Conservation (phyloP, 1,284 basidiomycete species). For the Violaceomyces palustris region DNA sequence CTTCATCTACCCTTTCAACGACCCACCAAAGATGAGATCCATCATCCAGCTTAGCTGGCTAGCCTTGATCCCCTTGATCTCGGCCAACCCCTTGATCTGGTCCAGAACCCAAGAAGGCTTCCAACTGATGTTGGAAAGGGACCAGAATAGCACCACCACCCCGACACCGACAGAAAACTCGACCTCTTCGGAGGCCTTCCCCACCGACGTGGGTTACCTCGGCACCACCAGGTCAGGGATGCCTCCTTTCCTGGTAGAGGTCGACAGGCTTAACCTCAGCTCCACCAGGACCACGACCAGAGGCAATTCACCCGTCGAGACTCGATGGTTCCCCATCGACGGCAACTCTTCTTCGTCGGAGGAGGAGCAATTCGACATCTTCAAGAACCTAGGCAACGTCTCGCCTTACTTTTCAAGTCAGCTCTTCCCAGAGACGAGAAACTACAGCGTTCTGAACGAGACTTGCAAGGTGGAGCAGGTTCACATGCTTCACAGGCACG, state of each 20-base stretch:
- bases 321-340: conserved; percentile 19
- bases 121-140: too few species aligned
- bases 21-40: too few species aligned
- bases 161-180: too few species aligned
- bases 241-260: conserved; percentile 39
- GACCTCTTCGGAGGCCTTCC: too few species aligned
- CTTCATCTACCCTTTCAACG: too few species aligned
- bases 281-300: conserved; percentile 14
- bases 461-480: conserved; percentile 30
- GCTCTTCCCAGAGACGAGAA: conserved; percentile 23
- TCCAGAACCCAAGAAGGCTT: too few species aligned
- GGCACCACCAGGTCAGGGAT: conserved; percentile 23
- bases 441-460: conserved; percentile 12
- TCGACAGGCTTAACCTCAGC: conserved; percentile 25
- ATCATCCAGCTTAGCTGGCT: too few species aligned
- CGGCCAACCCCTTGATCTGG: too few species aligned
- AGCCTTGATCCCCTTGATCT: too few species aligned
- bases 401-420: conserved; percentile 35
- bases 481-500: conserved; percentile 34
- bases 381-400: conserved; percentile 34
- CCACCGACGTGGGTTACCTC: conserved; percentile 43
- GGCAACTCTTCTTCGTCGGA: too few species aligned
- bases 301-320: conserved; percentile 19
- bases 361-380: conserved; percentile 25
- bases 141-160: too few species aligned